Conservation (phyloP, 495 filamentous ascomycete species). For the Trichoderma parareesei region DNA sequence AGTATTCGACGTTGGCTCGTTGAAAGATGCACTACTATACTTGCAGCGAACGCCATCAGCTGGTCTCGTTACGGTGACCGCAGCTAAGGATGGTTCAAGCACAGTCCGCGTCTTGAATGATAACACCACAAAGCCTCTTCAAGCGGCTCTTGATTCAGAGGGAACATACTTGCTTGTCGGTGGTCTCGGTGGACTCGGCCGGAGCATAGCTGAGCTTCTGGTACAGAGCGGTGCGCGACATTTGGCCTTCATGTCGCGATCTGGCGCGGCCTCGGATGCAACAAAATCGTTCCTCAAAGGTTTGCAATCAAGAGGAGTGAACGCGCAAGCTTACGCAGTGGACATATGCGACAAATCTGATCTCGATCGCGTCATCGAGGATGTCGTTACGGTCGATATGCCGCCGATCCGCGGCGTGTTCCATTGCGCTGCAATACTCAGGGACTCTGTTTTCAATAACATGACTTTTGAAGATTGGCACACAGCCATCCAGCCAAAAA, state of each 20-base stretch:
- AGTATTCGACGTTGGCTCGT: constrained; percentile 11
- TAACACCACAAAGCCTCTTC: neutral
- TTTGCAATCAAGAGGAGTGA: constrained; percentile 18
- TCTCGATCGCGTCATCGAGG: constrained; percentile 13
- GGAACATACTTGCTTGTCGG: constrained; percentile 24
- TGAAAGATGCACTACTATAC: neutral
- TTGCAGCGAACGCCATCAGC: neutral
- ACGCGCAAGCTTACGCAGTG: constrained; percentile 17
- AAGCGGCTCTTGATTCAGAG: neutral
- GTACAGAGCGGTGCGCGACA: constrained; percentile 20
- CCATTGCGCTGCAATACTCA: constrained; percentile 29
- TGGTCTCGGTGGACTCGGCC: constrained; percentile 24
- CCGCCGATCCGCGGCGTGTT: constrained; percentile 38
- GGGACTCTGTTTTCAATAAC: constrained; percentile 34
- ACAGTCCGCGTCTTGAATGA: neutral
- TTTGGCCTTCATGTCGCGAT: constrained; percentile 22
- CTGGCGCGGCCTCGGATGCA: constrained; percentile 7
- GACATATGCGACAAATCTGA: constrained; percentile 15
- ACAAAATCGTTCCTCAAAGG: constrained; percentile 20
- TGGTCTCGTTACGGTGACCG: neutral
- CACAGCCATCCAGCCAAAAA: constrained; percentile 31
- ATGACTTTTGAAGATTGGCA: constrained; percentile 28
- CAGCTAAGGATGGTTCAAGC: constrained; percentile 1
- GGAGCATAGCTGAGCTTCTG: constrained; percentile 20
- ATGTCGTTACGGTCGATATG: constrained; percentile 13